A percentile compares a stretch with the other conserved stretches of the same genome.
These are phyloP conservation scores for Cerioporus squamosus DNA, from an alignment of 1,284 basidiomycete genomes.

Conservation along the genomic window DNA sequence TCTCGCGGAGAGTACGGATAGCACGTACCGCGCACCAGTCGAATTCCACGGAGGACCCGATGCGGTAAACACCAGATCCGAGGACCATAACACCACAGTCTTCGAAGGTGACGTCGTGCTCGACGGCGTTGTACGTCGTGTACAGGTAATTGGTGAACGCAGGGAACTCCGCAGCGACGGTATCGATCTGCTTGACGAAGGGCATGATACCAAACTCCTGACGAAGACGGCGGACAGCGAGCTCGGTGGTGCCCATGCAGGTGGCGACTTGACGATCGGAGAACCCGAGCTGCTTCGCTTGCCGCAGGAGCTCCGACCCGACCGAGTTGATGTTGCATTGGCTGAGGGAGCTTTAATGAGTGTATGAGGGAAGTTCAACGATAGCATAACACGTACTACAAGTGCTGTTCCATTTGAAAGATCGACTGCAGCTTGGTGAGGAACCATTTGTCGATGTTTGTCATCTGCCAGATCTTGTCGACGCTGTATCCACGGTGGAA, in stretches of 20 bases:
- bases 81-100: slow-evolving; percentile 97
- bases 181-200: slow-evolving; percentile 99
- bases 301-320: slow-evolving; percentile 68
- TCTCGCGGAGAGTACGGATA: slow-evolving; percentile 92
- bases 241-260: slow-evolving; percentile 85
- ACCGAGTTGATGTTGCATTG: slow-evolving; percentile 74
- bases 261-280: slow-evolving; percentile 90
- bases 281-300: slow-evolving; percentile 96
- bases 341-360: slow-evolving; percentile 40
- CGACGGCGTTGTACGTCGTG: slow-evolving; percentile 94
- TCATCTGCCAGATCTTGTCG: slow-evolving; percentile 96
- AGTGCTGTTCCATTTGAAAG: slow-evolving; percentile 76
- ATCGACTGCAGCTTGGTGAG: slow-evolving; percentile 87
- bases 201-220: slow-evolving; percentile 86
- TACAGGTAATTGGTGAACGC: slow-evolving; percentile 99
- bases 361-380: not conserved
- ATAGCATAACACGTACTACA: slow-evolving; percentile 59
- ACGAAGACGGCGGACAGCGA: slow-evolving; percentile 86
- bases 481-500: slow-evolving; percentile 91
- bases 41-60: slow-evolving; percentile 99
- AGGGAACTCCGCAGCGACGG: slow-evolving; percentile 98
- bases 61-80: slow-evolving; percentile 98
- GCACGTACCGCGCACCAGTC: slow-evolving; percentile 99
- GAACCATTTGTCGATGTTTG: slow-evolving; percentile 99
- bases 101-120: slow-evolving; percentile 89